A percentile compares a stretch with the other conserved stretches of the same genome.
These are phyloP conservation scores for Scedosporium minutisporum DNA, from an alignment of 2,329 filamentous ascomycete genomes.

Conservation along the genomic window DNA sequence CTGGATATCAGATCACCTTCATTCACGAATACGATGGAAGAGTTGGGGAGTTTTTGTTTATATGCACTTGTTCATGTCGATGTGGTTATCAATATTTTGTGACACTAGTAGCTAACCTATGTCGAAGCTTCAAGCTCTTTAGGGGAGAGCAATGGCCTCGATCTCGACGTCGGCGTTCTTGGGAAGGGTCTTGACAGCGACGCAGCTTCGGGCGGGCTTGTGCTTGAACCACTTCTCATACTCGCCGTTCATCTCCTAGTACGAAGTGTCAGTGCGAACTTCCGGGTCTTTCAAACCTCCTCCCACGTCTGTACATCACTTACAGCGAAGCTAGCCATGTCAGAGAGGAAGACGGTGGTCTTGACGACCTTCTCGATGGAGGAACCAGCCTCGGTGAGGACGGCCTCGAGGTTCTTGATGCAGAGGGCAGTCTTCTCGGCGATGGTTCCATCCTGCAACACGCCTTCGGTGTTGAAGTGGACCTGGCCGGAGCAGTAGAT, in stretches of 20 bases:
- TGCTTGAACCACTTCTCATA: constrained; percentile 76
- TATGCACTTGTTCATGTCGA: background rate
- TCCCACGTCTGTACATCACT: constrained; percentile 14
- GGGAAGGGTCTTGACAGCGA: constrained; percentile 80
- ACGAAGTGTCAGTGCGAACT: background rate
- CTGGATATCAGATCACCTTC: no score
- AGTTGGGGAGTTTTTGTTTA: background rate
- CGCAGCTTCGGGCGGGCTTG: constrained; percentile 82
- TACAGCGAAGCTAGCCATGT: constrained; percentile 79
- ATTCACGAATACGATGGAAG: background rate
- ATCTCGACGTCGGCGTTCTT: constrained; percentile 85
- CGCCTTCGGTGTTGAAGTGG: constrained; percentile 50
- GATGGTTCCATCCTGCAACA: constrained; percentile 48
- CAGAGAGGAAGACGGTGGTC: constrained; percentile 81
- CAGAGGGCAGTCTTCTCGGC: constrained; percentile 53
- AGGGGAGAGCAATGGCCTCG: constrained; percentile 71
- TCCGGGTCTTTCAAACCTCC: background rate
- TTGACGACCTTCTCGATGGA: constrained; percentile 76
- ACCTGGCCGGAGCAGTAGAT: constrained; percentile 67
- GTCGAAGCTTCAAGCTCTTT: constrained; percentile 12
- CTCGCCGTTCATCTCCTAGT: constrained; percentile 67
- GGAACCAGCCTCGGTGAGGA: constrained; percentile 74
- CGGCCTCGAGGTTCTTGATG: constrained; percentile 72
- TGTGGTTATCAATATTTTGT: background rate
- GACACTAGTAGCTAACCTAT: background rate